Evolutionary conservation across 1,284 basidiomycete genomes (phyloP).

Genomic region (Apiotrichum laibachii): DNA sequence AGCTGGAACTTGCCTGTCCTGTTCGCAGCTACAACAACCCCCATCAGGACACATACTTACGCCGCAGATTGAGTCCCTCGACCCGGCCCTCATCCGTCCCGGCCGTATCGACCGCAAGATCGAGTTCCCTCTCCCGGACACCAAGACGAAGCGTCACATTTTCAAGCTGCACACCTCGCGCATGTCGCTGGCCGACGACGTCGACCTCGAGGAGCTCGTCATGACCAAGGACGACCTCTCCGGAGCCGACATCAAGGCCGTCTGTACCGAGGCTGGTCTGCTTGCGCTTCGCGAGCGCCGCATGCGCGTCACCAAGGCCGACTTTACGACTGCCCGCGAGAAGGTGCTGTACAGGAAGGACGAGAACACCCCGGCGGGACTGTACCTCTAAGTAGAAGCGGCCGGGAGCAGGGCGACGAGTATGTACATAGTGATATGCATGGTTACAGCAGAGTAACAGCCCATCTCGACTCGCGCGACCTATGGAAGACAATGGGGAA

Average conservation of each 20-base stretch:
- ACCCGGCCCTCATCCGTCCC: conserved; percentile 94
- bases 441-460: neutral
- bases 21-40: too few relatives aligned
- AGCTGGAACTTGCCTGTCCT: too few relatives aligned
- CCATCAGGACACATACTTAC: conserved; percentile 53
- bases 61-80: conserved; percentile 84
- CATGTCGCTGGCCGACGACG: conserved; percentile 89
- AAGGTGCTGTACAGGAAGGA: conserved; percentile 92
- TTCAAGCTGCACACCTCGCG: conserved; percentile 95
- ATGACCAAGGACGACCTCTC: conserved; percentile 95
- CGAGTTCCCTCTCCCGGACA: conserved; percentile 88
- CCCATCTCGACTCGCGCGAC: too few relatives aligned
- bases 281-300: conserved; percentile 89
- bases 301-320: conserved; percentile 92
- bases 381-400: conserved; percentile 37
- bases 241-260: conserved; percentile 97
- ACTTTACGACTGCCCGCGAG: conserved; percentile 82
- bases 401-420: conserved; percentile 1
- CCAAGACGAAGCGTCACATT: conserved; percentile 96
- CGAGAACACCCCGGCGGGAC: conserved; percentile 66
- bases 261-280: conserved; percentile 94
- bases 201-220: conserved; percentile 94
- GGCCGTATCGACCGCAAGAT: conserved; percentile 99
- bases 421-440: neutral
- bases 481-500: too few relatives aligned